These are phyloP conservation scores for Candida suzukii DNA, from an alignment of 805 yeast species.

Conservation along the genomic window DNA sequence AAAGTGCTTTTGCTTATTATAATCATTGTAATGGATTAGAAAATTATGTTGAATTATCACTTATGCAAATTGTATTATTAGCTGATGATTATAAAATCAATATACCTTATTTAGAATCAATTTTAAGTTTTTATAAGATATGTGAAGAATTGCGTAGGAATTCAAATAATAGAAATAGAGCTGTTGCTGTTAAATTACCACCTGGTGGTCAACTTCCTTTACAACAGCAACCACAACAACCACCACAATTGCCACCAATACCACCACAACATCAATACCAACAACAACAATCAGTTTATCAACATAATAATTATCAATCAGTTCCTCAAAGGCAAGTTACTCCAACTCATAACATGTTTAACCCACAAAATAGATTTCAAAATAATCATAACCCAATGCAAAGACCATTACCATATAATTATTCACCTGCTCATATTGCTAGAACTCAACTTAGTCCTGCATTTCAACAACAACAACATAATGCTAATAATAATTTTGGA, in stretches of 20 bases:
- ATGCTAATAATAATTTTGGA: no score
- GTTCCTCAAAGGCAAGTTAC: no score
- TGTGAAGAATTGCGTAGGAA: slow-evolving; percentile 8
- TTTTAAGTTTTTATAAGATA: slow-evolving; percentile 15
- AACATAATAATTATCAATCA: no score
- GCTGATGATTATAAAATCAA: slow-evolving; percentile 7
- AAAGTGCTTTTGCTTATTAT: slow-evolving; percentile 12
- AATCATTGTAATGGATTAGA: slow-evolving; percentile 12
- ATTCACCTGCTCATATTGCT: no score
- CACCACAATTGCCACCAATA: neutral
- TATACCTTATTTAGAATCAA: slow-evolving; percentile 15
- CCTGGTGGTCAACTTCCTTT: neutral
- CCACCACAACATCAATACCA: slow-evolving; percentile 1
- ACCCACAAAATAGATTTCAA: no score
- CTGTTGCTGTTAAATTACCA: no score
- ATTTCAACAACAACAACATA: slow-evolving; percentile 1
- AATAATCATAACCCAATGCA: no score
- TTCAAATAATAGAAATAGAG: neutral
- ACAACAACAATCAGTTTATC: slow-evolving; percentile 3
- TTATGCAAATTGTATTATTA: slow-evolving; percentile 12
- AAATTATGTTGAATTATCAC: slow-evolving; percentile 11
- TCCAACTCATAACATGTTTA: no score
- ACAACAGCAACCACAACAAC: slow-evolving; percentile 1
- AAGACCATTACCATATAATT: no score
- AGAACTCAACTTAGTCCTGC: no score